A percentile compares a stretch with the other conserved stretches of the same genome.
Conservation (phyloP, 2,329 filamentous ascomycete genomes). For the Beauveria pseudobassiana region DNA sequence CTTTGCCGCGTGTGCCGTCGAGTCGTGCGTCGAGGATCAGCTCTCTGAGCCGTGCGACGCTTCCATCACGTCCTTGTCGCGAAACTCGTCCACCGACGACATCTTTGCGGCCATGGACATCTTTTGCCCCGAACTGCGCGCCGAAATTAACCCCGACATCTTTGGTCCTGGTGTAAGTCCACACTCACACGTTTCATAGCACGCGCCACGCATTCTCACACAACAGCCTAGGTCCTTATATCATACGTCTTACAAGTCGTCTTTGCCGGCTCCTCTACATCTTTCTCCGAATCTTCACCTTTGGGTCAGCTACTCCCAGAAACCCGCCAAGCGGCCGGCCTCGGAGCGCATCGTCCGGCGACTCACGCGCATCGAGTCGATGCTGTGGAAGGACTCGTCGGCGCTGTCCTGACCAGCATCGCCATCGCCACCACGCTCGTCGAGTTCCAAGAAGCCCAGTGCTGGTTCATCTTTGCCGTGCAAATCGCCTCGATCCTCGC, state of each 20-base stretch:
- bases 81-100: slow-evolving; percentile 20
- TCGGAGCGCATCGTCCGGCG: slow-evolving; percentile 20
- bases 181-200: neutral
- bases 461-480: slow-evolving; percentile 33
- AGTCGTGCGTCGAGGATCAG: slow-evolving; percentile 27
- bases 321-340: slow-evolving; percentile 15
- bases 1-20: slow-evolving; percentile 28
- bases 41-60: slow-evolving; percentile 24
- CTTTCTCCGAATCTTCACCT: slow-evolving; percentile 27
- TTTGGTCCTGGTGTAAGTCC: slow-evolving; percentile 30
- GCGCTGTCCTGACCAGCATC: slow-evolving; percentile 29
- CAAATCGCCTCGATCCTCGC: slow-evolving; percentile 33
- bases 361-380: slow-evolving; percentile 27
- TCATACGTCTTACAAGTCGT: slow-evolving; percentile 31
- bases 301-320: slow-evolving; percentile 26
- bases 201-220: neutral
- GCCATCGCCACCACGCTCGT: slow-evolving; percentile 33
- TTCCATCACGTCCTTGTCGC: slow-evolving; percentile 21
- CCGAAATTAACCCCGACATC: slow-evolving; percentile 32
- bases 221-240: slow-evolving; percentile 26
- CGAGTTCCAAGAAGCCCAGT: slow-evolving; percentile 33
- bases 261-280: slow-evolving; percentile 28
- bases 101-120: slow-evolving; percentile 27
- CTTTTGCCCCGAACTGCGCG: slow-evolving; percentile 29
- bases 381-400: slow-evolving; percentile 30